phyloP scores from a whole-genome alignment of 2,329 filamentous ascomycete species.

The Macrophomina tecta region DNA sequence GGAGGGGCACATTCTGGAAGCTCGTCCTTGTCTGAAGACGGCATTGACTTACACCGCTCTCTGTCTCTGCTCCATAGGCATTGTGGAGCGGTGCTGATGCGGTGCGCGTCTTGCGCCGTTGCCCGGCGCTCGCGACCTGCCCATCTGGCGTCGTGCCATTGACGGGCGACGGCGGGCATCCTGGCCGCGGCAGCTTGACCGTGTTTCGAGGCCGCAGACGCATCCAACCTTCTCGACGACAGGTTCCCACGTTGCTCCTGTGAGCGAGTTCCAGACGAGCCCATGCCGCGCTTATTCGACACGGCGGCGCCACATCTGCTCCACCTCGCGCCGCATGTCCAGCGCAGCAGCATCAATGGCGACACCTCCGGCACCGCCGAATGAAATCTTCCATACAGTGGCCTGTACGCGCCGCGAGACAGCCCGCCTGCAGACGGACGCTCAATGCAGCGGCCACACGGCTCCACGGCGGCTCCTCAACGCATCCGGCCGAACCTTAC shows the following conservation, averaged over 20 bases:
- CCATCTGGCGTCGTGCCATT: too few species aligned
- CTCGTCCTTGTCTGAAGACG: conserved; percentile 22
- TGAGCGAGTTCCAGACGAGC: background rate
- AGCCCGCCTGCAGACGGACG: background rate
- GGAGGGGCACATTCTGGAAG: conserved; percentile 24
- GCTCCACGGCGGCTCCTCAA: conserved; percentile 13
- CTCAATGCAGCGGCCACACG: background rate
- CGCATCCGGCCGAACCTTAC: background rate
- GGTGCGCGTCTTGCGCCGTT: conserved; percentile 1
- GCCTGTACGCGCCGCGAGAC: background rate
- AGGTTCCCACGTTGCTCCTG: conserved; percentile 5
- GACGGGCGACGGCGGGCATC: too few species aligned
- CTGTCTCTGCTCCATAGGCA: background rate
- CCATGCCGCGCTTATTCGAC: background rate
- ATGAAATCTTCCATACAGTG: background rate
- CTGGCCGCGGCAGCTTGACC: background rate
- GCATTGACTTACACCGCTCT: conserved; percentile 27
- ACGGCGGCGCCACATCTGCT: conserved; percentile 4
- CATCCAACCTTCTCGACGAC: background rate
- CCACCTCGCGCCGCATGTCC: conserved; percentile 2
- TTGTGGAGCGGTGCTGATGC: conserved; percentile 19
- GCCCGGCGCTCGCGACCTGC: too few species aligned
- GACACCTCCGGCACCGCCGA: background rate
- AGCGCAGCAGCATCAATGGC: background rate
- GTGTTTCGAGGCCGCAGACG: conserved; percentile 8